Evolutionary conservation across 768 basidiomycete species (phyloP).

Genomic region (Phaeolepiota aurea): DNA sequence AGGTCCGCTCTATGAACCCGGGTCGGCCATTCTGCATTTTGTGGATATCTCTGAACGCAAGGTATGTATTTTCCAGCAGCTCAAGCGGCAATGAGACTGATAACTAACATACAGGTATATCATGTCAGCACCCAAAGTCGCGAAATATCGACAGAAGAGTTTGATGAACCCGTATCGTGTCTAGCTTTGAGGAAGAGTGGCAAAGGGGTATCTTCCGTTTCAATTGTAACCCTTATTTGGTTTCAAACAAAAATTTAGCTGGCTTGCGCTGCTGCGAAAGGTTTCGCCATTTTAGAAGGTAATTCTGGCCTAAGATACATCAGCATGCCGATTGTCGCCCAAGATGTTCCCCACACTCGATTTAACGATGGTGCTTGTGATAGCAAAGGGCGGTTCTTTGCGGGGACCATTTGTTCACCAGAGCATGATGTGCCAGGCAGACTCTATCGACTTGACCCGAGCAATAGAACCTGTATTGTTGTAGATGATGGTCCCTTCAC

Average conservation of each 20-base stretch:
- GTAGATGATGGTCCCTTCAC: constrained; percentile 62
- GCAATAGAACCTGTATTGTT: constrained; percentile 32
- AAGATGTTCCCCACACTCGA: constrained; percentile 35
- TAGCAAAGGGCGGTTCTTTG: constrained; percentile 53
- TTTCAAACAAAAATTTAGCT: constrained; percentile 24
- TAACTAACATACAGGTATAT: constrained; percentile 30
- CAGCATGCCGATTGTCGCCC: constrained; percentile 37
- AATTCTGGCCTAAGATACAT: constrained; percentile 39
- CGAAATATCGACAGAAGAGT: constrained; percentile 36
- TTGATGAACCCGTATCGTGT: constrained; percentile 49
- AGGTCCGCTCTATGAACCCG: constrained; percentile 59
- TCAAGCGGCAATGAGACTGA: not conserved
- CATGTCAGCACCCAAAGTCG: constrained; percentile 36
- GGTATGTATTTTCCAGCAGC: constrained; percentile 18
- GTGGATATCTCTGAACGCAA: constrained; percentile 55
- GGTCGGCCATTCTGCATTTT: constrained; percentile 50
- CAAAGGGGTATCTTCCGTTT: constrained; percentile 32
- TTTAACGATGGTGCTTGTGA: constrained; percentile 73
- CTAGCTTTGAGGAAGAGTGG: constrained; percentile 42
- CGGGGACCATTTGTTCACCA: constrained; percentile 51
- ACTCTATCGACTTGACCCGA: constrained; percentile 53
- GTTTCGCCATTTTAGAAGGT: constrained; percentile 43
- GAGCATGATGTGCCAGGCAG: constrained; percentile 43
- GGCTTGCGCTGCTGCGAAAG: constrained; percentile 49
- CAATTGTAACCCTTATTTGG: constrained; percentile 3